Evolutionary conservation across 163 green algal genomes (phyloP), one percentile per base, ranked within the genome.

Genomic region (Coccomyxa subellipsoidea): DNA sequence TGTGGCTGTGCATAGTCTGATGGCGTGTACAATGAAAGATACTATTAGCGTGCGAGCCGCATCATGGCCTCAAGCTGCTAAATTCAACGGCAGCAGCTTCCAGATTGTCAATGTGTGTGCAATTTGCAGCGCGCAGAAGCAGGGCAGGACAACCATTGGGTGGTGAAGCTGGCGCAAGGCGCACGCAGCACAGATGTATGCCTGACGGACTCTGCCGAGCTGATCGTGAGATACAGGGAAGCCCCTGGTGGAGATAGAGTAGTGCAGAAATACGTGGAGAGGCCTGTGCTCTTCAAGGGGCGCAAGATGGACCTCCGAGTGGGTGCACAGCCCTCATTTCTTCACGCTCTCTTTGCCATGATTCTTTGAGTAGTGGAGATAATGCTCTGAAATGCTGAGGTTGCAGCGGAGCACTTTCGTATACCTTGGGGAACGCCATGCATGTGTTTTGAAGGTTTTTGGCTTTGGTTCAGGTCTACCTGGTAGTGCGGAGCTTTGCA

Each of bases 261-360:
- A 8, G 79, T 53, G 21, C 79, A 82, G 54, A 53, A 37, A 8
- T 69, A 38, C 29, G 34, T 82, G 18, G 8, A 9, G 21, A 4
- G 38, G 36, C 79, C 79, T 6, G 35, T 66, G 35, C 37, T 76
- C 12, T 77, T 35, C 32, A 6, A 78, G 9, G 79, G 79, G 18
- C 79, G 79, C n/a, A 82, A 82, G 54, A 31, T 77, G 18, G 79
- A 82, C n/a, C 36, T 82, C 10, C 54, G 79, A 9, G 79, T 82
- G 18, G 15, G 72, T 79, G 72, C 32, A 34, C 25, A n/a, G n/a
- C n/a, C n/a, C n/a, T n/a, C n/a, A n/a, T n/a, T 36, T 53, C n/a
- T 79, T 15, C 69, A 23, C 69, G 2, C 21, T 76, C 69, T 76
- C n/a, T 15, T 23, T 76, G 31, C n/a, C n/a, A n/a, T n/a, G n/a